Base-by-base conservation (phyloP, 805 yeast genomes). In the Saturnispora ahearnii region DNA sequence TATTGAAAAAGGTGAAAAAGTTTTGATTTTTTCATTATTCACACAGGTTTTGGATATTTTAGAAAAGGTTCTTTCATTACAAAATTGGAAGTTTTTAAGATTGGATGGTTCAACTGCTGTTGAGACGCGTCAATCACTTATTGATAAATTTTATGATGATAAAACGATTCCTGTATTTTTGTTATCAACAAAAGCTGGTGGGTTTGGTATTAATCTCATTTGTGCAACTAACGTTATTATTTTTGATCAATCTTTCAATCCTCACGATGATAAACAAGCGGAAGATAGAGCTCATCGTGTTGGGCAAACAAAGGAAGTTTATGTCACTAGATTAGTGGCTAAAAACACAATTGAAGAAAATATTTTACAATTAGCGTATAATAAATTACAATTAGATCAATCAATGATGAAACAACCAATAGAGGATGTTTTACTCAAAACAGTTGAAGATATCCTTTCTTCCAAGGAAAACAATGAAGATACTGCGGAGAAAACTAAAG, bases 251-350 rank as follows among this genome's bases (percentile, higher is more conserved):
- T 83, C 95, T 46, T 93, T 93, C 71, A 93, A 93, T 62, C 99
- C 99, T 0, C 99, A 93, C 65, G 99, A 93, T 64, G 99, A 93
- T 62, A 85, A 85, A 62, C 99, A 93, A 69, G 99, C 99, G 2
- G 98, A 95, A 63, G 99, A 93, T 66, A 79, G 99, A 62, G 96
- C 98, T 0, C 99, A 93, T 65, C 78, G 99, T 42, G 61, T 58
- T 47, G 61, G 61, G n/a, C 61, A 58, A 48, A 56, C 59, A 3
- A 54, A 58, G 37, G 87, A 85, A 45, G 99, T 93, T 21, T 70
- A 73, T 48, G 96, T 95, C 15, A 75, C 78, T 38, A 79, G 95
- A 50, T 68, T 93, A 53, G 81, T 93, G 47, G 77, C 85, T 9
- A 76, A 74, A 55, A 74, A 79, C 50, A 81, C 96, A 1, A 84